Base-by-base conservation (phyloP, 2,329 filamentous ascomycete species). In the Fusarium citri region DNA sequence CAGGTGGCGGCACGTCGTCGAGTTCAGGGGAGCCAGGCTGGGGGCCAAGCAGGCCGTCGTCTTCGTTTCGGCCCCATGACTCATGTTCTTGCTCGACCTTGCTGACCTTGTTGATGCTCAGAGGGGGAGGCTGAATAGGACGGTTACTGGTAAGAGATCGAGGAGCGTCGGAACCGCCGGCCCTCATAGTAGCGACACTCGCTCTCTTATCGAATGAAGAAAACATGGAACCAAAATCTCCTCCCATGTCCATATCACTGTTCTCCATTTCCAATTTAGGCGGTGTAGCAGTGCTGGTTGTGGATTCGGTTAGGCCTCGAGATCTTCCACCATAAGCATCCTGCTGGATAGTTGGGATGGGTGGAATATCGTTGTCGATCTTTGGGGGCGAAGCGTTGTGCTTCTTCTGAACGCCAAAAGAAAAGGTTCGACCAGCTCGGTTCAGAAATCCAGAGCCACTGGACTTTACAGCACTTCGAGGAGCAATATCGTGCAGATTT, bases 211-310 rank as follows among this genome's bases (percentile, higher is more conserved):
- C 86, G 50, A 87, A 86, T n/a, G 79, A 81, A 14, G 80, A 80
- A 42, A 89, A 82, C 84, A 89, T 87, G 59, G 82, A 86, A 63
- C 85, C 83, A 67, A 89, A 87, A 72, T 89, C 87, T 48, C 86
- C 84, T 18, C 87, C 87, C 49, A 89, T 75, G 71, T 89, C 87
- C 18, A 89, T 72, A 42, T 78, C 77, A 57, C 83, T 72, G 28
- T 80, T 77, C 57, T 82, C 83, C 47, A 86, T 77, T 55, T 82
- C 83, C 40, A 86, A 75, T 51, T 82, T 83, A 8, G 84, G 84
- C 15, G 83, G 85, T 2, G 85, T 88, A 15, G 85, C 81, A 9
- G 86, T 88, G 70, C 83, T 86, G 15, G 82, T 78, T 11, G 87
- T 88, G 7, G 86, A 88, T 18, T 82, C 75, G 7, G 87, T 88